Base-by-base conservation (phyloP, 1,139 yeast species). In the Pichia sp. region DNA sequence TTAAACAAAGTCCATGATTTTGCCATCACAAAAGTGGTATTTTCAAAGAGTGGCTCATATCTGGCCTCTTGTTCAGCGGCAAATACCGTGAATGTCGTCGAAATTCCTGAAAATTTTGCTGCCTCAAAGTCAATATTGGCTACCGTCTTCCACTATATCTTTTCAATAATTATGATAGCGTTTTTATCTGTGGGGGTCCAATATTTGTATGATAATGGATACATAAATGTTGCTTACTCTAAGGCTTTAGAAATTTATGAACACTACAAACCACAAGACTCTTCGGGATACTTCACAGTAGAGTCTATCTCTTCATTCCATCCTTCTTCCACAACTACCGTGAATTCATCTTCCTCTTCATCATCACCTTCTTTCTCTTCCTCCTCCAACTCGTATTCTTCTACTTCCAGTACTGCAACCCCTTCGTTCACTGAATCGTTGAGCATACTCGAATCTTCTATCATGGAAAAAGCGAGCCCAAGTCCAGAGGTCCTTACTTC, bases 51-150 rank as follows among this genome's bases (percentile, higher is more conserved):
- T 63, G 91, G 93, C 12, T 73, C 79, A 45, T 74, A 79, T 54
- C 72, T 91, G 50, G 95, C 92, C 1, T 81, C 92, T 16, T 87
- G 85, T 0, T 86, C 95, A 49, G 95, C 95, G 1, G 89, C 95
- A 2, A 86, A 87, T 59, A 79, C 90, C 1, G 79, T 91, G 44
- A 81, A 78, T 60, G 83, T 90, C 6, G 72, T 83, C 57, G 76
- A 75, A 56, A 68, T 89, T 29, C 92, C 95, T 3, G 71, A 71
- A n/a, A 76, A 75, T 31, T 75, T 75, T 59, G 73, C 78, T 2
- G 67, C 68, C 14, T 75, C 81, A 1, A 74, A 74, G 50, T 79
- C 86, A 1, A 69, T 75, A 52, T 62, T 78, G 46, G 67, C 77
- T 55, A 73, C 78, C 12, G 65, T 83, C 3, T 61, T 83, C 45